These are phyloP conservation scores for Buxus sempervirens DNA, from an alignment of 164 flowering plant species.

Conservation along the genomic window DNA sequence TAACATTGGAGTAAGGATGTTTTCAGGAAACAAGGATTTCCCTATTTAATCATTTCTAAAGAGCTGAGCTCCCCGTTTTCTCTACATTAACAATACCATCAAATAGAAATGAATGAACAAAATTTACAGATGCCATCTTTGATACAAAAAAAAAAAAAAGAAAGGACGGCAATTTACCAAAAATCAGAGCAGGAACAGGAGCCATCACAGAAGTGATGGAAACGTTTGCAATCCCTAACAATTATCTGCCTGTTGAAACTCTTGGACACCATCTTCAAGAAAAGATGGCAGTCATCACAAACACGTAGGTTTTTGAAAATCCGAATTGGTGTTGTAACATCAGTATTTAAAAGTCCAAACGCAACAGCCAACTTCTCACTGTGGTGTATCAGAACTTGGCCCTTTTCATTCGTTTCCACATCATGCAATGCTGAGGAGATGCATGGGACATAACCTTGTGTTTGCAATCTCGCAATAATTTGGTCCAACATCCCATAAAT, in stretches of 20 bases:
- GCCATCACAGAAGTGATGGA: conserved; percentile 26
- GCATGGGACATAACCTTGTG: conserved; percentile 18
- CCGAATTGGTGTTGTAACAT: conserved; percentile 15
- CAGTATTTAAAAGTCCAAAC: conserved; percentile 19
- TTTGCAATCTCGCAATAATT: conserved; percentile 16
- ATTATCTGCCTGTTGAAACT: conserved; percentile 18
- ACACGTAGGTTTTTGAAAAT: conserved; percentile 25
- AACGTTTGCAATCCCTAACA: conserved; percentile 25
- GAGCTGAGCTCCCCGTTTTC: too few relatives aligned
- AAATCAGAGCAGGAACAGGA: conserved; percentile 30
- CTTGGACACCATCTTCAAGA: conserved; percentile 28
- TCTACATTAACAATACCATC: too few relatives aligned
- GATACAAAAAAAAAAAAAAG: background rate
- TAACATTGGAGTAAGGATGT: too few relatives aligned
- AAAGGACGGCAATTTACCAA: conserved; percentile 16
- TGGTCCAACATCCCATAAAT: conserved; percentile 14
- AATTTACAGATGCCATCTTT: background rate
- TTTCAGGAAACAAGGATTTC: too few relatives aligned
- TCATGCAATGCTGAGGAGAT: conserved; percentile 17
- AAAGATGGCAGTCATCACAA: conserved; percentile 22
- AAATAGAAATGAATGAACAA: background rate
- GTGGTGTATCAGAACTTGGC: conserved; percentile 14
- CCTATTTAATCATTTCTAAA: too few relatives aligned
- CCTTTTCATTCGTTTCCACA: conserved; percentile 17
- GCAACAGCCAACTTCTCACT: conserved; percentile 27